Evolutionary conservation across 768 basidiomycete species (phyloP), one percentile per base, ranked within the genome.

Genomic region (Lepiota venenata): DNA sequence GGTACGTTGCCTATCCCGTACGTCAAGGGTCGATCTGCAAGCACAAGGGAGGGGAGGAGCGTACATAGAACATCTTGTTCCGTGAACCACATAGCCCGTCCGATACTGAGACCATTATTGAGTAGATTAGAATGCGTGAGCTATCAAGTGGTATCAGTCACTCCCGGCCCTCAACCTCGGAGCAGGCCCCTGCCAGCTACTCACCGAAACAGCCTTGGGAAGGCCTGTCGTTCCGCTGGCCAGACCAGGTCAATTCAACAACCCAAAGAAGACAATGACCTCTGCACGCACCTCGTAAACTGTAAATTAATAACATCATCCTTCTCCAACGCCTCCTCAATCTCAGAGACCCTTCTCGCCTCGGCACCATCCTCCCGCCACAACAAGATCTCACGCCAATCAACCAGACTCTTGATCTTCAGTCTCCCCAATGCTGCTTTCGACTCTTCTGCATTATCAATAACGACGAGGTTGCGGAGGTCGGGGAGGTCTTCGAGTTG

Each of bases 231-330:
- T 91, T 3, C 89, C 89, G 60, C 90, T 91, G 58, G 42, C 47
- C 41, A 22, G 5, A 25, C 36, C 18, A 40, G 5, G 25, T 25
- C 42, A 52, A 12, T 27, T n/a, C 18, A 41, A 27, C 12, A 25
- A 40, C 22, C 32, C 25, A 20, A 8, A 21, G 21, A 56, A 32
- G 10, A 25, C 25, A 25, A 27, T 49, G 5, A 25, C 25, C 25
- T 5, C 25, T 25, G 3, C 25, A 25, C 67, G 10, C 56, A 88
- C 88, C 89, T 92, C 29, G 91, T 93, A 63, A 92, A 93, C 63
- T 93, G 91, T 54, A 93, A 61, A 62, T 91, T 93, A 45, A 91
- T 83, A 4, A 91, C 74, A 25, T 93, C 91, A 53, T 89, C 82
- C 39, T 81, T 78, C 6, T 75, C 49, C 50, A 85, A 61, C 2